Base-by-base conservation (phyloP, 192 early-diverging fungal genomes). In the Phycomyces nitens region DNA sequence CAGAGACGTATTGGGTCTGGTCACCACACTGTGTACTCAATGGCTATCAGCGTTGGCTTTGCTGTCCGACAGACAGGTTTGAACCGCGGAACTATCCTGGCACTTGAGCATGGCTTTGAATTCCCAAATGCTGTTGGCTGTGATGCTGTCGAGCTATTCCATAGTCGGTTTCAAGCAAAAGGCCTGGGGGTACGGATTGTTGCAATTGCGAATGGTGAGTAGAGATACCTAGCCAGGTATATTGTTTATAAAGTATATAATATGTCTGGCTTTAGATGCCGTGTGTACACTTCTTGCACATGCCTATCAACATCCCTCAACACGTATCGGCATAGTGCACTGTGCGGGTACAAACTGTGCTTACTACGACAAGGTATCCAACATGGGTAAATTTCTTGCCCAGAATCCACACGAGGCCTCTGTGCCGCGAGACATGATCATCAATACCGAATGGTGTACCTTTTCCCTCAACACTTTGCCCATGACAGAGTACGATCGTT, bases 391-490 rank as follows among this genome's bases (percentile, higher is more conserved):
- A 8, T 41, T 70, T 68, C 56, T 72, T 73, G 54, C 50, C 14
- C 50, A 64, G 18, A 24, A 42, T 56, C 23, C 29, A 34, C n/a
- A 58, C 20, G 42, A 68, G 27, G 73, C 73, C 21, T 47, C 44
- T n/a, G 3, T n/a, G 4, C 12, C 2, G 18, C 12, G 15, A 3
- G 88, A 89, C 51, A 94, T 94, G 90, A 82, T 94, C 66, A 85
- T 97, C 77, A 97, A 95, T 72, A 94, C 86, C 53, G 95, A 97
- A 69, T 97, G 95, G 95, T 92, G 95, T 61, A 91, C 88, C 47
- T 94, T 89, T 75, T 86, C 89, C 68, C 76, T 79, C 47, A 69
- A 73, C 42, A 80, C 90, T 27, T 80, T 97, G 18, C 94, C 94
- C 49, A 73, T 88, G 66, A 92, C 90, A 23, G 74, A 75, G 68